Base-by-base conservation (phyloP, 2,329 filamentous ascomycete genomes). In the Nemania serpens region DNA sequence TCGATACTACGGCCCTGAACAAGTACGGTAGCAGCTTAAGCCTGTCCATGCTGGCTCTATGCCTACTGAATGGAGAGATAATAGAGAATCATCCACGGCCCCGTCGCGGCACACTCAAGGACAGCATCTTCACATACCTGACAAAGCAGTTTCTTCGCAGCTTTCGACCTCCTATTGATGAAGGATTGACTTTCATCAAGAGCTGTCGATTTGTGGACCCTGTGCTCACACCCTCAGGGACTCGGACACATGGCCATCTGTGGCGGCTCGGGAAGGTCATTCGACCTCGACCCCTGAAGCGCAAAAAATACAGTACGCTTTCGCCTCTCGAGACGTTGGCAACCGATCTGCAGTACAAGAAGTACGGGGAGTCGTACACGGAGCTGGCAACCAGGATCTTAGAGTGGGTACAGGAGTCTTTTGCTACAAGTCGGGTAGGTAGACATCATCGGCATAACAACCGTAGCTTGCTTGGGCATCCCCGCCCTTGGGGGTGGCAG, bases 11-110 rank as follows among this genome's bases (percentile, higher is more conserved):
- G 15, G 53, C 62, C 3, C 63, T 71, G 12, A 68, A 70, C 37
- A 60, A 33, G 41, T 18, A 59, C 17, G 47, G 64, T 49, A 55
- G 56, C 37, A 73, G 70, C 58, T 58, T 73, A 46, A 72, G 69
- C 45, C 41, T 73, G 1, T 68, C 66, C 1, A 66, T 72, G 50
- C 62, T 73, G 17, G 63, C 70, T 15, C 57, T 72, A 3, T 73
- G 67, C 47, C 64, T 73, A 5, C 55, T 73, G 13, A 73, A 73
- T 49, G 70, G 70, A 55, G 70, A 73, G 64, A 68, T 73, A 42
- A 63, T 73, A 43, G 68, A 71, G 36, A 73, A 73, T 47, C 43
- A 69, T 25, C 68, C 66, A 9, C 42, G 59, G 9, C 58, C 49
- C 20, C 29, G 20, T 45, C 58, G 50, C 12, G 67, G 68, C 13